Base-by-base conservation (phyloP, 805 yeast genomes). In the Cyberlindnera mycetangii region DNA sequence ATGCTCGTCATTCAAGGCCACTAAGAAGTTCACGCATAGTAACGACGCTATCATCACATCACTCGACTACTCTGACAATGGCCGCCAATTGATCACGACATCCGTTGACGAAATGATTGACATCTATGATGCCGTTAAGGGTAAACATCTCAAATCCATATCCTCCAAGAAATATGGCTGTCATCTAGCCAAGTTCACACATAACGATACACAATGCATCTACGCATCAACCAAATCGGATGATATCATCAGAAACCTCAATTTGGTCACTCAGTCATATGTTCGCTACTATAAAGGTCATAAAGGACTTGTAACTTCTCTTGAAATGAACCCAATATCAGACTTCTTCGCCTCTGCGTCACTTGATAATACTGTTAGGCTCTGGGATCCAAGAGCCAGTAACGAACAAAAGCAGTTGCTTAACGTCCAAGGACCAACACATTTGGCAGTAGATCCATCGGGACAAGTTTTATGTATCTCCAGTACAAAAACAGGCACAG, bases 121-220 rank as follows among this genome's bases (percentile, higher is more conserved):
- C 56, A 67, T 93, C 16, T 92, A 89, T 62, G 96, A 92, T 65
- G 69, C 76, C 16, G 67, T 76, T 27, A 74, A 75, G 48, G 97
- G 97, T 6, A 71, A 75, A 42, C 85, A 81, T 50, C 56, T 74
- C 35, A 85, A 83, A 54, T 78, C 89, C 4, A 75, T 87, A 8
- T 83, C 78, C 47, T 83, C 93, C 22, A 90, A 89, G 66, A 93
- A 93, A 60, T 93, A 93, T 56, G 99, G 99, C 1, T 86, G 89
- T 45, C 89, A 88, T 58, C 66, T 87, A 31, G 97, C 96, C 3
- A 72, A 80, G 37, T 93, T 93, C 62, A 81, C 96, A 1, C 95
- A 85, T 57, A 74, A 76, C 34, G 81, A 80, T 36, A 72, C 76
- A 45, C 81, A 82, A 54, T 83, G 93, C 56, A 71, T 92, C 14